phyloP scores from a whole-genome alignment of 176 grass and related monocot genomes.

The Oryza glumipatula region DNA sequence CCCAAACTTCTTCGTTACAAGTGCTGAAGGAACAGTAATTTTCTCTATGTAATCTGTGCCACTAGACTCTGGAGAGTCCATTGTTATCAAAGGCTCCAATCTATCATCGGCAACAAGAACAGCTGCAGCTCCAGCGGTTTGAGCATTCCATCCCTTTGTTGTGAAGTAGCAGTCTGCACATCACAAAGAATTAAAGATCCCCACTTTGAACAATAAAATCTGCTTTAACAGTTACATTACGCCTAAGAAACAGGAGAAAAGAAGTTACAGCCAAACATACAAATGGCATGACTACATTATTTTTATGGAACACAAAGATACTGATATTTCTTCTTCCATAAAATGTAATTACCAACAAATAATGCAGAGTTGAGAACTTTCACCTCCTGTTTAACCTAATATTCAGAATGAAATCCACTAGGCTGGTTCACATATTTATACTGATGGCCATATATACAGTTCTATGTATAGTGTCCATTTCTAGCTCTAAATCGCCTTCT shows the following conservation, averaged over 20 bases:
- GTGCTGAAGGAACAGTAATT: constrained; percentile 78
- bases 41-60: constrained; percentile 59
- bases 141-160: constrained; percentile 89
- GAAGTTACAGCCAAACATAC: not conserved
- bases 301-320: not conserved
- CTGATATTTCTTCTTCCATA: not conserved
- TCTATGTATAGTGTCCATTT: not conserved
- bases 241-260: not conserved
- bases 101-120: constrained; percentile 73
- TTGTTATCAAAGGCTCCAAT: constrained; percentile 77
- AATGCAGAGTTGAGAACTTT: not conserved
- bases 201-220: not conserved
- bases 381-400: not conserved
- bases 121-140: constrained; percentile 74
- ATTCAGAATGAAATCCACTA: not conserved
- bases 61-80: constrained; percentile 78
- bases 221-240: not conserved
- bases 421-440: not conserved
- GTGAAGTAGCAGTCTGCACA: constrained; percentile 88
- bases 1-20: constrained; percentile 69
- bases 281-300: not conserved
- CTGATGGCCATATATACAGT: not conserved
- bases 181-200: not conserved
- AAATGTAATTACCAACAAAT: not conserved
- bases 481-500: not conserved